These are phyloP conservation scores for Tilletia walkeri DNA, from an alignment of 1,284 basidiomycete species.

Conservation along the genomic window DNA sequence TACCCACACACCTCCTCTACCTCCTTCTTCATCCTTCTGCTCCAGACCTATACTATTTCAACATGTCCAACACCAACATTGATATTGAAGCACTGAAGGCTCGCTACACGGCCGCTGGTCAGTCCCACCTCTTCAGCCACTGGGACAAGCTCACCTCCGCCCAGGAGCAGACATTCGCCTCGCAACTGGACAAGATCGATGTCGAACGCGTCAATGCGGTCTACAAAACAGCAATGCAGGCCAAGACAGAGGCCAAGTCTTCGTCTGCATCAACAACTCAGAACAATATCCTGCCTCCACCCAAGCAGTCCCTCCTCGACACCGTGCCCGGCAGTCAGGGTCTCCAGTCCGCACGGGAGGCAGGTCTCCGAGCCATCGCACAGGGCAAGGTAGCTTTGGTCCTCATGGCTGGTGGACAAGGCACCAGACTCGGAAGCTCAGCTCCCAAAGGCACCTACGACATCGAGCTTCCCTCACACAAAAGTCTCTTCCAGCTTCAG, in stretches of 20 bases:
- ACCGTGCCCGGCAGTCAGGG: conserved; percentile 37
- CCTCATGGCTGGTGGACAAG: conserved; percentile 96
- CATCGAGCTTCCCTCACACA: conserved; percentile 86
- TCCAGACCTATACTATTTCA: no score
- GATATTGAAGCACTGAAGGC: conserved; percentile 23
- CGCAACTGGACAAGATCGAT: conserved; percentile 79
- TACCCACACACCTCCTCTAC: no score
- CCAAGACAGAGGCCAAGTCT: conserved; percentile 64
- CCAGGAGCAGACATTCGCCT: conserved; percentile 68
- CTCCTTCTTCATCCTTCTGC: no score
- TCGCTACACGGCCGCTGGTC: conserved; percentile 67
- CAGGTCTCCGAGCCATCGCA: conserved; percentile 78
- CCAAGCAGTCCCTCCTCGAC: conserved; percentile 34
- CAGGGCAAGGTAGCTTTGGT: conserved; percentile 83
- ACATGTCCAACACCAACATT: background rate
- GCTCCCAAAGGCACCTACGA: conserved; percentile 98
- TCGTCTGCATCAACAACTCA: conserved; percentile 53
- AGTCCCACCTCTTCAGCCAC: conserved; percentile 85
- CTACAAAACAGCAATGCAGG: conserved; percentile 72
- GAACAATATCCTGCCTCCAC: conserved; percentile 45
- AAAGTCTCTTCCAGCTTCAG: conserved; percentile 93
- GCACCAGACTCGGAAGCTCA: conserved; percentile 84
- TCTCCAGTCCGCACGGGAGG: conserved; percentile 56
- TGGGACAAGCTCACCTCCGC: conserved; percentile 70
- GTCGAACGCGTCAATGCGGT: conserved; percentile 87